Evolutionary conservation across 768 basidiomycete genomes (phyloP), one percentile per base, ranked within the genome.

Genomic region (Pulveroboletus sp.): DNA sequence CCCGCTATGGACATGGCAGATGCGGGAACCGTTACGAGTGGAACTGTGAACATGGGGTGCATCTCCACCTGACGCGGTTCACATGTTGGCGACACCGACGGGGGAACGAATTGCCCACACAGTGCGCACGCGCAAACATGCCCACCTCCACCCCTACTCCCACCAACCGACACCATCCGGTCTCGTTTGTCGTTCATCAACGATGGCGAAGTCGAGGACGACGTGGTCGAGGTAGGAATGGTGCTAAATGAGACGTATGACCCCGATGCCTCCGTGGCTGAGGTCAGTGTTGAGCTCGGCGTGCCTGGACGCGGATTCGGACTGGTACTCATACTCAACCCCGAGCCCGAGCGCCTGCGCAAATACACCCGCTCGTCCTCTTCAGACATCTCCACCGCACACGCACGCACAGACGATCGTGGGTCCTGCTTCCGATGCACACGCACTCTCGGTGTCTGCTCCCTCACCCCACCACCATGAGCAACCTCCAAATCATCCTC

Each of bases 31-130:
- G 65, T 66, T 33, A 64, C 39, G n/a, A 66, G 62, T 9, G 65
- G 65, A 3, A 66, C 55, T 0, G 57, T 57, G 18, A 66, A 68
- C 65, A 68, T 66, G 6, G 64, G 67, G 17, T 68, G 62, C 30
- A 62, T 43, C 18, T 41, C 47, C 14, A 2, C 15, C 13, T 6
- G 26, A 39, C 39, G 36, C 8, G 15, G 26, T 2, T 43, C 45
- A 4, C 3, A 10, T 10, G 39, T 36, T 18, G 30, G 30, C 10
- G 46, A 47, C 15, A 11, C 44, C 18, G 42, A n/a, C 13, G 15
- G 37, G 17, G 50, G 5, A 24, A 42, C 33, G 1, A 37, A 3
- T 36, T 63, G 63, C n/a, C 62, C 62, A 51, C 63, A 63, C 33
- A 55, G 5, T 4, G 53, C 28, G 39, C 62, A 63, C 1, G 44